Base-by-base conservation (phyloP, 2,329 filamentous ascomycete genomes). In the Colletotrichum phormii region DNA sequence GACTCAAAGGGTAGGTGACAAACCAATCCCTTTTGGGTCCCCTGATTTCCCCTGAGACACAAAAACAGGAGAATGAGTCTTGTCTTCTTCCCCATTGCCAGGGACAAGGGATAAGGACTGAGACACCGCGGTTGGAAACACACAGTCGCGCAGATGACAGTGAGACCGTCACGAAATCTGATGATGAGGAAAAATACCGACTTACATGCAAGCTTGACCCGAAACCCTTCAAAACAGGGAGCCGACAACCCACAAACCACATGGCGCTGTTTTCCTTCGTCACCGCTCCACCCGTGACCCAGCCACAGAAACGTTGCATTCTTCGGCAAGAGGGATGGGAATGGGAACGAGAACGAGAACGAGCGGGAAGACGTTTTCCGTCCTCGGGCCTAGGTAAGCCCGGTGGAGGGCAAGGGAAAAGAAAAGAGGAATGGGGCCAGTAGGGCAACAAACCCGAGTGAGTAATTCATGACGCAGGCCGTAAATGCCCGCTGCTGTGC, bases 401-500 rank as follows among this genome's bases (percentile, higher is more conserved):
- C 42, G 42, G 42, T n/a, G 18, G 13, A 42, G 37, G 37, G 37
- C 37, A 49, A n/a, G 42, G 42, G n/a, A 49, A 49, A 49, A 49
- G 42, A 18, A 49, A 49, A n/a, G 22, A 13, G 22, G 8, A 29
- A 29, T 9, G 9, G 9, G 18, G 59, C 18, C 37, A 31, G 60
- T 49, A 29, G 35, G 64, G 26, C n/a, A 33, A 22, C 29, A n/a
- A 35, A 67, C 22, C 13, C 9, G 26, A 53, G 53, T 29, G 26
- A 42, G 18, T 65, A 18, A n/a, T 57, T 37, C 53, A 15, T 29
- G 26, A 54, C 49, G 37, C 53, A 64, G 61, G 51, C 22, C 29
- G 35, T 35, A 59, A 65, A 65, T 70, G 61, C 61, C 61, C 53
- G 67, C 67, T 70, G 61, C 53, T 35, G 53, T 70, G 61, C 37